These are phyloP conservation scores for Remersonia thermophila DNA, from an alignment of 2,329 filamentous ascomycete genomes.

Conservation along the genomic window DNA sequence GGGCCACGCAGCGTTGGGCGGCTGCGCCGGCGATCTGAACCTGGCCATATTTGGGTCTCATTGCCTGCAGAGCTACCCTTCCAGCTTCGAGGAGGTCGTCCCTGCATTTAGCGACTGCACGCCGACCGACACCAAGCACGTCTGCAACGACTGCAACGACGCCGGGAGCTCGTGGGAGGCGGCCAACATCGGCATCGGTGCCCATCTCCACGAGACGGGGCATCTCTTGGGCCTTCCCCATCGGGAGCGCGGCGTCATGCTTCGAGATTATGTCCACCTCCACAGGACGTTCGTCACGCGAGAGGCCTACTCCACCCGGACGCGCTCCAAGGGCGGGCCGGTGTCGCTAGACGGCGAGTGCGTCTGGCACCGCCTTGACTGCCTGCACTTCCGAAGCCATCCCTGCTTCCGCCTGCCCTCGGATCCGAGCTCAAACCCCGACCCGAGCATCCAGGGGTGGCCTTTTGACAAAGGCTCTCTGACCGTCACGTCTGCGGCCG, in stretches of 20 bases:
- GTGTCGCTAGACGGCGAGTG: conserved; percentile 73
- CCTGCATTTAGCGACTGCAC: conserved; percentile 86
- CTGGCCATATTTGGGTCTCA: conserved; percentile 89
- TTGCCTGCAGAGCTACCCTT: conserved; percentile 80
- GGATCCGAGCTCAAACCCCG: conserved; percentile 51
- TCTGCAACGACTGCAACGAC: conserved; percentile 79
- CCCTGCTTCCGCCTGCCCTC: conserved; percentile 78
- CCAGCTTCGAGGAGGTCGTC: conserved; percentile 78
- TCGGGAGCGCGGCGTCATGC: conserved; percentile 85
- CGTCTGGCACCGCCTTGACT: conserved; percentile 80
- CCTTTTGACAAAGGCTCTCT: conserved; percentile 66
- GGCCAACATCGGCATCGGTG: conserved; percentile 87
- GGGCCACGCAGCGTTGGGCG: conserved; percentile 77
- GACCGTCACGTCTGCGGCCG: conserved; percentile 65
- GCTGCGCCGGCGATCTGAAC: conserved; percentile 57
- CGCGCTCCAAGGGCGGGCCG: conserved; percentile 67
- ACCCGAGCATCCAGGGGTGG: conserved; percentile 77
- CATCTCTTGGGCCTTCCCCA: conserved; percentile 85
- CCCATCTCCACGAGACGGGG: conserved; percentile 81
- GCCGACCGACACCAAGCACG: conserved; percentile 64
- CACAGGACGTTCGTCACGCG: conserved; percentile 72
- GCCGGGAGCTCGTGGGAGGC: conserved; percentile 88
- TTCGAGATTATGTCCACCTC: conserved; percentile 71
- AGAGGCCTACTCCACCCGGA: conserved; percentile 79
- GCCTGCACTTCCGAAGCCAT: conserved; percentile 77